Conservation (phyloP, 2,329 filamentous ascomycete genomes). For the Metarhizium guizhouense region DNA sequence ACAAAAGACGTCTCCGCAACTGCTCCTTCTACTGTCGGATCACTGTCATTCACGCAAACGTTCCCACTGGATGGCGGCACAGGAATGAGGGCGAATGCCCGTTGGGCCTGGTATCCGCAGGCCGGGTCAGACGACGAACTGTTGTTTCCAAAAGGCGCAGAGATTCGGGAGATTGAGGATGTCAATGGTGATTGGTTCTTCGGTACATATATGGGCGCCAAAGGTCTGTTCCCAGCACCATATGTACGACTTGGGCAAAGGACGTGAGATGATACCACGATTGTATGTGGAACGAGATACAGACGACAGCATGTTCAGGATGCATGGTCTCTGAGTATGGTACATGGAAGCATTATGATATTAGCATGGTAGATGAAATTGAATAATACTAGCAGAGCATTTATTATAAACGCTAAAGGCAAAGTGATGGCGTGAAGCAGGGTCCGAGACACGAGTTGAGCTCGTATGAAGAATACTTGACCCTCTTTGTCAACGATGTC, state of each 20-base stretch:
- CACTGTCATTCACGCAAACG: slow-evolving; percentile 15
- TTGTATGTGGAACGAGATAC: neutral
- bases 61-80: slow-evolving; percentile 72
- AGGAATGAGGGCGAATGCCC: slow-evolving; percentile 53
- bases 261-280: neutral
- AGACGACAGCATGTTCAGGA: neutral
- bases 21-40: slow-evolving; percentile 24
- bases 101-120: slow-evolving; percentile 73
- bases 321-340: neutral
- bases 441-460: neutral
- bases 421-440: too few species aligned
- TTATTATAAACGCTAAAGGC: neutral
- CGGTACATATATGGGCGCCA: slow-evolving; percentile 73
- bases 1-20: slow-evolving; percentile 40
- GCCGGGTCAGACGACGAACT: slow-evolving; percentile 63
- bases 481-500: neutral
- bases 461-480: neutral
- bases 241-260: slow-evolving; percentile 50
- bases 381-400: neutral
- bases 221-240: slow-evolving; percentile 71
- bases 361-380: neutral
- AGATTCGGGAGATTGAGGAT: slow-evolving; percentile 75
- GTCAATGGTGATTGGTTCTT: slow-evolving; percentile 88
- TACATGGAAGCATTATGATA: neutral
- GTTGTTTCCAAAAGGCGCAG: slow-evolving; percentile 72